Evolutionary conservation across 1,284 basidiomycete genomes (phyloP).

Genomic region (Tilletia walkeri): DNA sequence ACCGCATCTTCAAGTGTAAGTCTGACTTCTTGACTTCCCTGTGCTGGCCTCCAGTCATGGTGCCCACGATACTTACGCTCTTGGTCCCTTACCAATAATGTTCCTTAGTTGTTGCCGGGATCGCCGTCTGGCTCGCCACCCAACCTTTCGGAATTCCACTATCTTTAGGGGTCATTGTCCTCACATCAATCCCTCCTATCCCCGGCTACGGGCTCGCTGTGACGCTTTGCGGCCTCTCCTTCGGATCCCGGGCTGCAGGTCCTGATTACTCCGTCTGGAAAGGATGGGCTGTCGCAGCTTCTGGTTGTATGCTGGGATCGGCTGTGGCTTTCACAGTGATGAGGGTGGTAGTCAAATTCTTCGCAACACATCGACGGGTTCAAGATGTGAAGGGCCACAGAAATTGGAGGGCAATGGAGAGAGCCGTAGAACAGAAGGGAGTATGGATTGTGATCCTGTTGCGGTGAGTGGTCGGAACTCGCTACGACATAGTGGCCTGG

Average conservation of each 20-base stretch:
- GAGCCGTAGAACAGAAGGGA: conserved; percentile 38
- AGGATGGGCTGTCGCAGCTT: conserved; percentile 41
- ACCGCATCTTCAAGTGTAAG: conserved; percentile 15
- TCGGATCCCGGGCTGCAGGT: conserved; percentile 25
- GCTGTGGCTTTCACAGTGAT: conserved; percentile 34
- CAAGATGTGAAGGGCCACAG: neutral
- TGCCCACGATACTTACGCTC: too few species aligned
- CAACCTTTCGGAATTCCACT: conserved; percentile 23
- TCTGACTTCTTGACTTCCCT: too few species aligned
- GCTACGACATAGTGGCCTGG: neutral
- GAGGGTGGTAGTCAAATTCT: conserved; percentile 19
- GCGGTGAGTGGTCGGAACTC: conserved; percentile 22
- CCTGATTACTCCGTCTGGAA: conserved; percentile 17
- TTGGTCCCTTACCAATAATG: too few species aligned
- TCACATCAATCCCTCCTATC: conserved; percentile 44
- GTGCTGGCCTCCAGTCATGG: too few species aligned
- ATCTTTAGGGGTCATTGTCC: conserved; percentile 27
- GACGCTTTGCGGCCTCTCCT: conserved; percentile 46
- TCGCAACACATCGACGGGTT: neutral
- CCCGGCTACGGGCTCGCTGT: conserved; percentile 46
- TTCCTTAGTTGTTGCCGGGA: neutral
- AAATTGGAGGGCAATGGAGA: conserved; percentile 34
- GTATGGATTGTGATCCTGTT: conserved; percentile 45
- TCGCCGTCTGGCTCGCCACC: conserved; percentile 13
- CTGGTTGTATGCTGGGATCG: conserved; percentile 40